A percentile compares a stretch with the other conserved stretches of the same genome.
Evolutionary conservation across 2,329 filamentous ascomycete species (phyloP).

Genomic region (Pyrenophora tritici-repentis): DNA sequence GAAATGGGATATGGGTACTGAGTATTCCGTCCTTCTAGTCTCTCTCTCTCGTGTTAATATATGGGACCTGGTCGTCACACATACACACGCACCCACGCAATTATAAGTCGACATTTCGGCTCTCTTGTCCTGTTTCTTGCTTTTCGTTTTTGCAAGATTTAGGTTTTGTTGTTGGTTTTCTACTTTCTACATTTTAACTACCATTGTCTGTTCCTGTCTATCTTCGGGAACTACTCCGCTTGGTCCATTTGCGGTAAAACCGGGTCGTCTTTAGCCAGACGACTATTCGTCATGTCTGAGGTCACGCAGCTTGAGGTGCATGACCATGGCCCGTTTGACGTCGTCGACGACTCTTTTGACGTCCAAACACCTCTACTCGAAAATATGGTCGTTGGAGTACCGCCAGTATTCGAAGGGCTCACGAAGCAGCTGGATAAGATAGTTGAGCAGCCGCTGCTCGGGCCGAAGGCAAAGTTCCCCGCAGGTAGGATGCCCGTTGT

Average conservation of each 20-base stretch:
- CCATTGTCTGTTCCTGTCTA: slow-evolving; percentile 2
- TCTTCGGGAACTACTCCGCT: slow-evolving; percentile 17
- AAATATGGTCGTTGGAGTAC: slow-evolving; percentile 46
- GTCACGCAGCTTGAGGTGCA: slow-evolving; percentile 13
- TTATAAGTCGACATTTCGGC: neutral
- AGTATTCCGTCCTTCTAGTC: too few relatives aligned
- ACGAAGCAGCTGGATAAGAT: slow-evolving; percentile 43
- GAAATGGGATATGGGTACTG: neutral
- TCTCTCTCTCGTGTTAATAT: too few relatives aligned
- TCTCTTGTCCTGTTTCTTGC: neutral
- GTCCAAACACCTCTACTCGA: slow-evolving; percentile 42
- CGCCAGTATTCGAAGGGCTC: slow-evolving; percentile 44
- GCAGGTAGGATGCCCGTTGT: slow-evolving; percentile 18
- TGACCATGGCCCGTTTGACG: slow-evolving; percentile 27
- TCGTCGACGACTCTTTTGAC: slow-evolving; percentile 28
- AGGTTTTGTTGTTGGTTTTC: slow-evolving; percentile 1
- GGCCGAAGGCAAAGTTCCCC: slow-evolving; percentile 39
- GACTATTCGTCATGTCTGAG: slow-evolving; percentile 25
- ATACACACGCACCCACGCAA: too few relatives aligned
- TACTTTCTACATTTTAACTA: neutral
- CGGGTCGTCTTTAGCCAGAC: slow-evolving; percentile 15
- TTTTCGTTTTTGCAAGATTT: neutral
- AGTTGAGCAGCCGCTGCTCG: slow-evolving; percentile 42
- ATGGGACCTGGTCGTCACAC: too few relatives aligned
- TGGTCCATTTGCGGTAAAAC: slow-evolving; percentile 12